phyloP scores from a whole-genome alignment of 1,284 basidiomycete genomes.

The Takashimella koratensis region DNA sequence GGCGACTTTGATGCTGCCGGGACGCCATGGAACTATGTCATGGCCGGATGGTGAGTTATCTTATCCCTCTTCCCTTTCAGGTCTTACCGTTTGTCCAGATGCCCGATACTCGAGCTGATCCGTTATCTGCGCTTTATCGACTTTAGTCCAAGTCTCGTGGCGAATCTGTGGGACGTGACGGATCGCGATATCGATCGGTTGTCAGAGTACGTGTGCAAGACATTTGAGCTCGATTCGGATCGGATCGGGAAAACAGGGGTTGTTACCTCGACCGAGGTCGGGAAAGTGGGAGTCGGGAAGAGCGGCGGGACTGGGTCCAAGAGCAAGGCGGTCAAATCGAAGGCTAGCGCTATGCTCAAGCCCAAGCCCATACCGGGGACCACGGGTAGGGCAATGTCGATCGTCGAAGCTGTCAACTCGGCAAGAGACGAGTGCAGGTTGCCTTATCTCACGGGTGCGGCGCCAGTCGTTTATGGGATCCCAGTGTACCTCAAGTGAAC shows the following conservation, averaged over 20 bases:
- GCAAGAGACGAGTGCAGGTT: slow-evolving; percentile 80
- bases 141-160: slow-evolving; percentile 79
- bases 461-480: slow-evolving; percentile 90
- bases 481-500: slow-evolving; percentile 53
- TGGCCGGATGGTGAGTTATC: slow-evolving; percentile 81
- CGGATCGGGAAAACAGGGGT: slow-evolving; percentile 17
- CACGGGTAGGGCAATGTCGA: slow-evolving; percentile 48
- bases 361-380: not conserved
- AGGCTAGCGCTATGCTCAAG: not conserved
- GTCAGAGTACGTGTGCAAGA: slow-evolving; percentile 76
- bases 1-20: slow-evolving; percentile 90
- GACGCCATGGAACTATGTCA: slow-evolving; percentile 89
- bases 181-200: slow-evolving; percentile 95
- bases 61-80: not conserved
- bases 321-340: not conserved
- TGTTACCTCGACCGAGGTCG: not conserved
- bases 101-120: no score
- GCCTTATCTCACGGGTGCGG: slow-evolving; percentile 92
- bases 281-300: not conserved
- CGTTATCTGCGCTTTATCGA: no score
- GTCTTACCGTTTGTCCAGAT: no score
- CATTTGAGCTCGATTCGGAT: slow-evolving; percentile 57
- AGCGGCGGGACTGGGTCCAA: not conserved
- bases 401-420: slow-evolving; percentile 74
- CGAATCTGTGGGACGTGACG: slow-evolving; percentile 97